phyloP scores from a whole-genome alignment of 108 stramenopile species.

The Fistulifera solaris region DNA sequence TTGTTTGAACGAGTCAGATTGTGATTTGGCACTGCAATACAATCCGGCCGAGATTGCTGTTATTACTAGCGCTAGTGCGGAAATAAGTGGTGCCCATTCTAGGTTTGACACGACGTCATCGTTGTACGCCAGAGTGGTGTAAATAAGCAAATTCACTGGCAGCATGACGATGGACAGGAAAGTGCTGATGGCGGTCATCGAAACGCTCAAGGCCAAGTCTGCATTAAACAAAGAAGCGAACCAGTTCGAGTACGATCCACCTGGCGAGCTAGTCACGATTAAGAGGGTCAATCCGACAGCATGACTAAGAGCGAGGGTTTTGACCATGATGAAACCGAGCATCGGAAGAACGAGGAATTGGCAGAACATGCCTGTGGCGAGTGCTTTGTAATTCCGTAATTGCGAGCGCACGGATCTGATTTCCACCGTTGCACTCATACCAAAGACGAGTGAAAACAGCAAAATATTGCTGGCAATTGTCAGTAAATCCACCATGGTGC shows the following conservation, averaged over 20 bases:
- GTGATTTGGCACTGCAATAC: constrained; percentile 31
- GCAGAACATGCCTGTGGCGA: constrained; percentile 30
- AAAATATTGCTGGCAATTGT: constrained; percentile 18
- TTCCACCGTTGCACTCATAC: constrained; percentile 71
- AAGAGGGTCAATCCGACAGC: constrained; percentile 65
- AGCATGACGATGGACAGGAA: constrained; percentile 52
- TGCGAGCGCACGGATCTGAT: constrained; percentile 31
- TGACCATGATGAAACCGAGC: constrained; percentile 63
- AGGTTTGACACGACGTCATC: constrained; percentile 32
- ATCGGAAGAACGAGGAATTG: constrained; percentile 79
- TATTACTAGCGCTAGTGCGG: constrained; percentile 62
- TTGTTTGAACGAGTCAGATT: constrained; percentile 47
- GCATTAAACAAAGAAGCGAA: constrained; percentile 52
- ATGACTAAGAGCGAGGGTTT: constrained; percentile 29
- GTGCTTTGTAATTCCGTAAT: constrained; percentile 42
- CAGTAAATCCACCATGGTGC: not conserved
- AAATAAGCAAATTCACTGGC: constrained; percentile 71
- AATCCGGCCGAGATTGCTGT: constrained; percentile 63
- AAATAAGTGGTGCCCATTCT: constrained; percentile 64
- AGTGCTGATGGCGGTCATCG: constrained; percentile 86
- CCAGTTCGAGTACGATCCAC: constrained; percentile 84
- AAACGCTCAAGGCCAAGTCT: constrained; percentile 76
- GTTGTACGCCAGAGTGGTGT: constrained; percentile 59
- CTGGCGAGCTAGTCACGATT: constrained; percentile 76
- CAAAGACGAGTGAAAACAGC: constrained; percentile 61